A percentile compares a stretch with the other conserved stretches of the same genome.
Evolutionary conservation across 495 filamentous ascomycete species (phyloP).

Genomic region (Hypoxylon fragiforme): DNA sequence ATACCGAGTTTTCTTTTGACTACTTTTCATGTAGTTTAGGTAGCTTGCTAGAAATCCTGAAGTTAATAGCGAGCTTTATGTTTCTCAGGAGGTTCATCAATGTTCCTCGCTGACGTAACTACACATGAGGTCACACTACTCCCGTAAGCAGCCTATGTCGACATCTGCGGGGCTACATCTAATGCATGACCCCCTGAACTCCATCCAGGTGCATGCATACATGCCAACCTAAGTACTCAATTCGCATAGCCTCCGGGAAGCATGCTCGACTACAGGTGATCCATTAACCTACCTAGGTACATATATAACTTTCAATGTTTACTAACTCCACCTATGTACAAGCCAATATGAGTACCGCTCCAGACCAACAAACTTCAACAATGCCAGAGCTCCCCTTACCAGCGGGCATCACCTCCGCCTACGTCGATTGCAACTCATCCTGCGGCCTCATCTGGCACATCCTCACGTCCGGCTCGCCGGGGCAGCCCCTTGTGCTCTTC

Average conservation of each 20-base stretch:
- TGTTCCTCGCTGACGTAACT: neutral
- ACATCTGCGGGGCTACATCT: neutral
- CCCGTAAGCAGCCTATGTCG: neutral
- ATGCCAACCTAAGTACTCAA: neutral
- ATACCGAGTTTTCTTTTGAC: too few relatives aligned
- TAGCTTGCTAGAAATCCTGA: too few relatives aligned
- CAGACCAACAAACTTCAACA: slow-evolving; percentile 3
- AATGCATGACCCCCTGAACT: neutral
- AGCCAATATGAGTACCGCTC: slow-evolving; percentile 10
- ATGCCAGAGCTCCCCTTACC: slow-evolving; percentile 58
- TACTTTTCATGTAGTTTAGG: too few relatives aligned
- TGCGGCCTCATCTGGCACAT: slow-evolving; percentile 63
- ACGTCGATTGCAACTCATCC: slow-evolving; percentile 50
- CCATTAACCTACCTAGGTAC: too few relatives aligned
- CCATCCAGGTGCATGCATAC: neutral
- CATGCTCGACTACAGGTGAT: too few relatives aligned
- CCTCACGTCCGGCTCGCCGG: slow-evolving; percentile 55
- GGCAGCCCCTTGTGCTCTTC: slow-evolving; percentile 62
- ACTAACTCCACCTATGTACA: too few relatives aligned
- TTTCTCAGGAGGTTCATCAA: neutral
- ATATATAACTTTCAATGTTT: too few relatives aligned
- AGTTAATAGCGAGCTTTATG: too few relatives aligned
- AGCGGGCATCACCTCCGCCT: slow-evolving; percentile 52
- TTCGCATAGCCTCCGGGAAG: too few relatives aligned
- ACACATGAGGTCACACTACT: neutral